phyloP scores from a whole-genome alignment of 306 rosid species.

The Chamaecrista fasciculata region DNA sequence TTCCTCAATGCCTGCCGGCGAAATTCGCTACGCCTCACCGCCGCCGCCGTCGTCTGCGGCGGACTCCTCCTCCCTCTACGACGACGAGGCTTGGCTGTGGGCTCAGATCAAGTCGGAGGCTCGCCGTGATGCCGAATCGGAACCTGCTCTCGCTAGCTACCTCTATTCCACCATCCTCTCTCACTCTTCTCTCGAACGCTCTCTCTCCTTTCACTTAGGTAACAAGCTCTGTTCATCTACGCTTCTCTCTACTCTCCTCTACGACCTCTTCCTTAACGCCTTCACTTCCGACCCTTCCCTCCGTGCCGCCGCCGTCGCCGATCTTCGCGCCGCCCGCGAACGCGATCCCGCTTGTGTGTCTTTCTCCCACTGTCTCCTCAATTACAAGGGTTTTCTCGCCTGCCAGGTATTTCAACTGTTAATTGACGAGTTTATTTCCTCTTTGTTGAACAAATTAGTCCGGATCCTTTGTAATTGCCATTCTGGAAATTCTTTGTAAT shows the following conservation, averaged over 20 bases:
- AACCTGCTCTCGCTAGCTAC: constrained; percentile 93
- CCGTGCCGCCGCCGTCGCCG: constrained; percentile 74
- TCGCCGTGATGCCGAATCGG: constrained; percentile 77
- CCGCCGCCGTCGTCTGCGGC: constrained; percentile 25
- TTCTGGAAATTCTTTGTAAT: too few species aligned
- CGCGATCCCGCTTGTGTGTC: constrained; percentile 92
- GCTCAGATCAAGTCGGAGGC: constrained; percentile 82
- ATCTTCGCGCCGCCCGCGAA: constrained; percentile 68
- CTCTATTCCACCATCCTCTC: constrained; percentile 89
- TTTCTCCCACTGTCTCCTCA: constrained; percentile 87
- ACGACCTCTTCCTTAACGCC: constrained; percentile 79
- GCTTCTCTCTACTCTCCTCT: constrained; percentile 86
- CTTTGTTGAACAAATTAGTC: too few species aligned
- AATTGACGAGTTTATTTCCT: not conserved
- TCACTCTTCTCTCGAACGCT: constrained; percentile 69
- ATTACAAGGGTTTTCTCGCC: constrained; percentile 89
- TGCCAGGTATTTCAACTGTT: constrained; percentile 52
- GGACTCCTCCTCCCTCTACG: constrained; percentile 16
- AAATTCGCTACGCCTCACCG: constrained; percentile 31
- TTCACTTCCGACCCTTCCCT: constrained; percentile 62
- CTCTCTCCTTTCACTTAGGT: constrained; percentile 83
- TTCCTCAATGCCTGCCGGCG: constrained; percentile 59
- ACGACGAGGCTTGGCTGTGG: constrained; percentile 74
- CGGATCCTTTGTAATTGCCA: too few species aligned
- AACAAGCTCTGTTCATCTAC: constrained; percentile 94